These are phyloP conservation scores for Eremothecium sinecaudum DNA, from an alignment of 1,139 yeast species.

Conservation along the genomic window DNA sequence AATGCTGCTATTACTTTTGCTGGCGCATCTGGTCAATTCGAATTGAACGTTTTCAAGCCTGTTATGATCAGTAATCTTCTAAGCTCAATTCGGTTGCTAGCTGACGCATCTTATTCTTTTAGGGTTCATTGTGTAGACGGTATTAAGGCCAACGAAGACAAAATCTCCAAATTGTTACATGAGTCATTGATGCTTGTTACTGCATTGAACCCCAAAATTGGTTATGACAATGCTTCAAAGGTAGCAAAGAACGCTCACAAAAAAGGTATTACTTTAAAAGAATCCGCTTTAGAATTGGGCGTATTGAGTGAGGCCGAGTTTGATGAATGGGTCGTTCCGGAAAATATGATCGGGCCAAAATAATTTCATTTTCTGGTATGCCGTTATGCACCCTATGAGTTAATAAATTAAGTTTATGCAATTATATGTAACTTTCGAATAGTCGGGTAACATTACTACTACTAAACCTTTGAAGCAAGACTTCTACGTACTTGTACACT, in stretches of 20 bases:
- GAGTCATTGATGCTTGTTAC: constrained; percentile 97
- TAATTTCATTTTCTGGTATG: too few species aligned
- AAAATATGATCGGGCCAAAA: constrained; percentile 88
- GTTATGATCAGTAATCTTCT: constrained; percentile 85
- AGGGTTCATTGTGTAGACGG: constrained; percentile 93
- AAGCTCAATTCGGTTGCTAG: constrained; percentile 75
- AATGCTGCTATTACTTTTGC: constrained; percentile 90
- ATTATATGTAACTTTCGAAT: too few species aligned
- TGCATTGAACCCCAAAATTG: constrained; percentile 96
- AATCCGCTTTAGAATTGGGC: constrained; percentile 85
- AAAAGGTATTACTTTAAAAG: constrained; percentile 91
- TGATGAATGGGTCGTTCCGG: constrained; percentile 96
- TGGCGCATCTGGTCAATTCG: constrained; percentile 98
- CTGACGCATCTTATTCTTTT: constrained; percentile 85
- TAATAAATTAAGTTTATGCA: too few species aligned
- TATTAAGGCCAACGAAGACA: constrained; percentile 76
- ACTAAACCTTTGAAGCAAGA: too few species aligned
- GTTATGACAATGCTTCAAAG: constrained; percentile 94
- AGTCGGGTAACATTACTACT: too few species aligned
- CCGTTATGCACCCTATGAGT: too few species aligned
- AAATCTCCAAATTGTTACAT: constrained; percentile 76
- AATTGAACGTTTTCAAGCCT: constrained; percentile 96
- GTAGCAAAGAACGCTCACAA: constrained; percentile 98
- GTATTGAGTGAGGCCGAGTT: constrained; percentile 77
- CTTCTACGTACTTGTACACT: too few species aligned